Base-by-base conservation (phyloP, 805 yeast genomes). In the Ogataea neopini region DNA sequence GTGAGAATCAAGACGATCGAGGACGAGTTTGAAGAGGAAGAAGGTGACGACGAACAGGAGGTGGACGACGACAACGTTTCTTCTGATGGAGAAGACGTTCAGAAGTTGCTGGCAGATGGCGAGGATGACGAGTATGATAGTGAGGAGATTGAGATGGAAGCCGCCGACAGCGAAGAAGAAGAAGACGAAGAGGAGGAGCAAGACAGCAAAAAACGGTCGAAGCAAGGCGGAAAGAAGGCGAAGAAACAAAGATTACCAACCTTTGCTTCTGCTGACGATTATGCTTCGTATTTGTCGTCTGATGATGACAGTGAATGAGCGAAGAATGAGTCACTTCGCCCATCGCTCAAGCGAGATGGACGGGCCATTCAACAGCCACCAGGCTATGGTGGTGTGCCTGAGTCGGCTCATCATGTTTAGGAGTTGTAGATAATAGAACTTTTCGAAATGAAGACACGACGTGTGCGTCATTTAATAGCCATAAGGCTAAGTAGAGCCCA, bases 211-310 rank as follows among this genome's bases (percentile, higher is more conserved):
- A 48, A 45, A 36, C 56, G 54, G 61, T 59, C 66, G 48, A 68
- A 70, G 36, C 44, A 51, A 41, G 23, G 25, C 13, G 36, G 25
- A 11, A 18, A 11, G 20, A 80, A 74, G 62, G 68, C 73, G 39
- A 83, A 79, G 64, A 70, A 86, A 59, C 83, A 79, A 60, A 80
- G 76, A 40, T 71, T 91, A 50, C 97, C 97, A 18, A 74, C 82
- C 17, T 91, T 89, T 71, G 97, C 96, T 1, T 83, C 90, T 39
- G 96, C 83, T 8, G 96, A 87, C 35, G 96, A 87, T 51, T 90
- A 89, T 63, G 84, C 92, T 22, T 74, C 87, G 61, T 84, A 83
- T 57, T 69, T 87, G 64, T 87, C 84, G 23, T 86, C 80, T 43
- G 87, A 82, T 26, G 66, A 63, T 22, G 56, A 56, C 40, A 48